Evolutionary conservation across 306 rosid genomes (phyloP).

Genomic region (Echinosophora koreensis): DNA sequence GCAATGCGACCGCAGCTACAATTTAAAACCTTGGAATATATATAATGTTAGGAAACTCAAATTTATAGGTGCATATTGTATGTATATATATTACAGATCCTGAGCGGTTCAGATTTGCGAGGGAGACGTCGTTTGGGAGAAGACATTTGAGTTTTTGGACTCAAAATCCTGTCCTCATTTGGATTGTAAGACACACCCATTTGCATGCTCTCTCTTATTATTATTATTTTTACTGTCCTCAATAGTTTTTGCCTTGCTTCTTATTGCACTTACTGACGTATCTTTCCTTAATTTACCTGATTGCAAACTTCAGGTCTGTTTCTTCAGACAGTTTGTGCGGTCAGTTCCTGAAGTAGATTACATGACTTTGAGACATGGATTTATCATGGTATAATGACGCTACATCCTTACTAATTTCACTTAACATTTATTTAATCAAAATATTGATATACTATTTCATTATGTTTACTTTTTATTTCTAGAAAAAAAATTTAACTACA

Average conservation of each 20-base stretch:
- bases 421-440: not conserved
- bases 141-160: conserved; percentile 90
- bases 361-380: conserved; percentile 90
- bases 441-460: not conserved
- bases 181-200: conserved; percentile 72
- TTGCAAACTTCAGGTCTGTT: conserved; percentile 51
- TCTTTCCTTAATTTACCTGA: not conserved
- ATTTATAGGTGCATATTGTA: not conserved
- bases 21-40: too few species aligned
- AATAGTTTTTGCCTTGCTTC: not conserved
- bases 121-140: conserved; percentile 92
- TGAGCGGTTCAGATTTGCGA: conserved; percentile 86
- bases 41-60: conserved; percentile 4
- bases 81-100: conserved; percentile 63
- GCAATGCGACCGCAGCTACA: too few species aligned
- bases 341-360: conserved; percentile 95
- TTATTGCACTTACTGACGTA: not conserved
- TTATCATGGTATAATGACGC: conserved; percentile 73
- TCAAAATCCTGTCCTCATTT: conserved; percentile 68
- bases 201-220: too few species aligned
- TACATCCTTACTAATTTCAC: not conserved
- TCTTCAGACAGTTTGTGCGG: conserved; percentile 88
- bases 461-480: not conserved
- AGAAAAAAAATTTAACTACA: not conserved
- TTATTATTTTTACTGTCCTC: too few species aligned